Conservation (phyloP, 2,329 filamentous ascomycete species). For the Phialophora verrucosa region DNA sequence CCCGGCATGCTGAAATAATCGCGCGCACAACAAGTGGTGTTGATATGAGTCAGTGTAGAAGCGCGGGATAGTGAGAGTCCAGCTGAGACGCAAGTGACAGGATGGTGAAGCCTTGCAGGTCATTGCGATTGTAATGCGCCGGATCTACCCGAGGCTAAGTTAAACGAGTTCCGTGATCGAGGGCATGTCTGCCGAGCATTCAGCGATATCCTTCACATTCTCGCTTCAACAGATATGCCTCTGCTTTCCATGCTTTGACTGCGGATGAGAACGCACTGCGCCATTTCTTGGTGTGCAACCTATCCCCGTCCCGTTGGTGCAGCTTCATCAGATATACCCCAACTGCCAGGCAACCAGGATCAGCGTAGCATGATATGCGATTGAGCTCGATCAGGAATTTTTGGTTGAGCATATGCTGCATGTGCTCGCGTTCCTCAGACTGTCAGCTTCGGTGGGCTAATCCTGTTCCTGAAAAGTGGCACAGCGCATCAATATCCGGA, state of each 20-base stretch:
- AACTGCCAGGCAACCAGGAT: neutral
- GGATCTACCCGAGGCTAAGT: slow-evolving; percentile 6
- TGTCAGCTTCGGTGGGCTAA: slow-evolving; percentile 7
- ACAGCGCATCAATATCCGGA: neutral
- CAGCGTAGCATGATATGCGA: neutral
- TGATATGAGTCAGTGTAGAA: neutral
- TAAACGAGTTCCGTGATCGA: neutral
- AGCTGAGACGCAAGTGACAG: neutral
- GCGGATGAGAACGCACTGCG: neutral
- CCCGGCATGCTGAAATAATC: neutral
- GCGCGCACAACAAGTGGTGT: neutral
- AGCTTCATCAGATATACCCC: neutral
- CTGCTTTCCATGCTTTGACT: neutral
- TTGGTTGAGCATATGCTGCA: neutral
- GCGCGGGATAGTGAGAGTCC: neutral
- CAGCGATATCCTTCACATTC: neutral
- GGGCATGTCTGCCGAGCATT: neutral
- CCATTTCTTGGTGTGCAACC: neutral
- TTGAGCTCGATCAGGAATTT: neutral
- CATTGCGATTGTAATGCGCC: neutral
- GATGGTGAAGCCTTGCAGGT: neutral
- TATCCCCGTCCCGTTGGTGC: neutral
- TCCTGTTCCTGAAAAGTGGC: slow-evolving; percentile 12
- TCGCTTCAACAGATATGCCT: neutral
- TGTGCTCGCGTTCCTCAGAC: neutral